Conservation (phyloP, 2,329 filamentous ascomycete species). For the Aspergillus fumigatiaffinis region DNA sequence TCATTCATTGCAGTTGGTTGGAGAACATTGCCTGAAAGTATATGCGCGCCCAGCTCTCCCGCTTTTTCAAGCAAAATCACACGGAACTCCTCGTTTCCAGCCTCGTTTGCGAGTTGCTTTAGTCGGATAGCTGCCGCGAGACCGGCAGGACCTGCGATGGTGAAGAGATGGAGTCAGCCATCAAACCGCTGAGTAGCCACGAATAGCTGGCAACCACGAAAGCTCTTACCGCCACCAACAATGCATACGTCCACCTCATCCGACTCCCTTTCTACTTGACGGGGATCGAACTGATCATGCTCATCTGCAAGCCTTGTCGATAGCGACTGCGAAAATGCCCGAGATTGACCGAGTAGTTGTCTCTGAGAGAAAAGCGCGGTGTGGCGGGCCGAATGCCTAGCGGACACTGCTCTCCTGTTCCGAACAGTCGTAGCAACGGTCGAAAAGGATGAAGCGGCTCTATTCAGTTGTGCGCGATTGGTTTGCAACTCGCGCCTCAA, state of each 20-base stretch:
- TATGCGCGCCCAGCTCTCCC: conserved; percentile 89
- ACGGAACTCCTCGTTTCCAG: conserved; percentile 91
- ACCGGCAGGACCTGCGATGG: conserved; percentile 69
- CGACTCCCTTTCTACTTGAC: conserved; percentile 73
- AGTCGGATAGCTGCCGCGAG: conserved; percentile 88
- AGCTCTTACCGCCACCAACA: conserved; percentile 69
- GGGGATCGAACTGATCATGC: conserved; percentile 62
- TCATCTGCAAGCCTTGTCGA: conserved; percentile 40
- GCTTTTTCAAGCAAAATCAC: conserved; percentile 93
- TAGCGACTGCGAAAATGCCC: conserved; percentile 44
- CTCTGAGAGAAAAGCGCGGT: conserved; percentile 17
- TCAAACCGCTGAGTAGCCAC: not conserved
- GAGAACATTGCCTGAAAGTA: conserved; percentile 92
- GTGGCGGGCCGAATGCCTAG: conserved; percentile 17
- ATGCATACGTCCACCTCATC: conserved; percentile 97
- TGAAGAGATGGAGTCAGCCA: conserved; percentile 7
- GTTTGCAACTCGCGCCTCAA: conserved; percentile 39
- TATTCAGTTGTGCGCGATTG: conserved; percentile 26
- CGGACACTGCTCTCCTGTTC: conserved; percentile 15
- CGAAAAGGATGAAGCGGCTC: conserved; percentile 20
- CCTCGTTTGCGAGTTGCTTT: conserved; percentile 92
- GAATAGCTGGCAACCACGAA: not conserved
- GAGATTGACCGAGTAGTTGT: conserved; percentile 26
- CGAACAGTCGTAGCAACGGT: conserved; percentile 19
- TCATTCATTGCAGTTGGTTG: conserved; percentile 85